Conservation (phyloP, 2,329 filamentous ascomycete genomes). For the Sporothrix globosa region DNA sequence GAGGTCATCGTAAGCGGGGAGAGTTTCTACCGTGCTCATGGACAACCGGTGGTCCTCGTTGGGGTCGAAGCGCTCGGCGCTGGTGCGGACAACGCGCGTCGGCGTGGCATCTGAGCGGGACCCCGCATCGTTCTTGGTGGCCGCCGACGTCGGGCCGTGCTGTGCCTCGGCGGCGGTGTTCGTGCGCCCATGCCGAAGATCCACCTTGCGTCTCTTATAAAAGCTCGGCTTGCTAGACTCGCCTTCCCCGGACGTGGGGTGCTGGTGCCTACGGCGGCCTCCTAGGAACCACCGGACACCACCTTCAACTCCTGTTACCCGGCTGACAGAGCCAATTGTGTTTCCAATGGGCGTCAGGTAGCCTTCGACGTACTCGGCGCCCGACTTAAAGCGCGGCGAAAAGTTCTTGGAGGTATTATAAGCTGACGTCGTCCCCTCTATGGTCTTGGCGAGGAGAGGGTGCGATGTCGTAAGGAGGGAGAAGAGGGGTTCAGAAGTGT, state of each 20-base stretch:
- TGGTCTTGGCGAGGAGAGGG: conserved; percentile 80
- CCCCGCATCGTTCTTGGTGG: neutral
- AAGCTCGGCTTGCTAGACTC: conserved; percentile 52
- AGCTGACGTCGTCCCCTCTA: conserved; percentile 80
- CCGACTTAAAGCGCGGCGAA: conserved; percentile 81
- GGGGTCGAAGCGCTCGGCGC: conserved; percentile 37
- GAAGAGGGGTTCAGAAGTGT: conserved; percentile 71
- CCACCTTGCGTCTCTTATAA: conserved; percentile 64
- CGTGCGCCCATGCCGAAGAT: conserved; percentile 38
- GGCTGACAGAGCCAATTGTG: conserved; percentile 80
- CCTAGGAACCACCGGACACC: conserved; percentile 83
- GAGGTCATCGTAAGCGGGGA: conserved; percentile 82
- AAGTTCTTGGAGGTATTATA: conserved; percentile 90
- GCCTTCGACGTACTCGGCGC: conserved; percentile 87
- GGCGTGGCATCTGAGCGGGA: neutral
- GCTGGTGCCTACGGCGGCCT: conserved; percentile 54
- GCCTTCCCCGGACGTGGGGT: conserved; percentile 45
- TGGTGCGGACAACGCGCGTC: neutral
- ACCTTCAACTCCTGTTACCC: conserved; percentile 84
- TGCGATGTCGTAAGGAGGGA: conserved; percentile 87
- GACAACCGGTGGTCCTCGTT: conserved; percentile 59
- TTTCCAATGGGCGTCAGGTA: conserved; percentile 85
- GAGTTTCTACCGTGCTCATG: conserved; percentile 70
- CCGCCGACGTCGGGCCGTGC: neutral
- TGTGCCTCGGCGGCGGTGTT: conserved; percentile 3